Evolutionary conservation across 2,329 filamentous ascomycete species (phyloP), one percentile per base, ranked within the genome.

Genomic region (Clarireedia paspali): DNA sequence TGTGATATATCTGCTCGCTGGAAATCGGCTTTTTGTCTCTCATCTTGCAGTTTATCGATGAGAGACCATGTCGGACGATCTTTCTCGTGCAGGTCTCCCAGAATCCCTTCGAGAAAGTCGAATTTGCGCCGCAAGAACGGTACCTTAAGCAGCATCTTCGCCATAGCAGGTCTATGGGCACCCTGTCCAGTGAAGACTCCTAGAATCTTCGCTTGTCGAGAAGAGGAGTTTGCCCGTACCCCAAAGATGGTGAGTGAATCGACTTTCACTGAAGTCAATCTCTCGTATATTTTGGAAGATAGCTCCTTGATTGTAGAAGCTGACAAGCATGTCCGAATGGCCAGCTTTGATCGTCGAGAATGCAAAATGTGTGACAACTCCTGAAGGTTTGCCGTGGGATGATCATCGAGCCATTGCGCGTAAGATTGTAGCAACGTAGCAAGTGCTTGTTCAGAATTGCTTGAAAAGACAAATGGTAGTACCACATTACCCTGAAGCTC

Each of bases 41-140:
- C 45, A 1, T 72, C 70, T 26, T 69, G 49, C 5, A 75, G 66
- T 59, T 74, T 70, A 38, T 70, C 66, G 2, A 70, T 27, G 1
- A 59, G 17, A 23, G 48, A 55, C 58, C 58, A 61, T 5, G 39
- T 26, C 5, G 58, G 58, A 20, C 56, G 26, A 30, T 56, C 42
- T 7, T 14, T 23, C 5, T 6, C n/a, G 6, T 56, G 58, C 12
- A 60, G 48, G 6, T 12, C 30, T 38, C 45, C 50, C 3, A 60
- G 53, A 6, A 23, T 5, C 2, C 10, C 10, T 15, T 60, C 47
- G 7, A 60, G 53, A 3, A 20, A 20, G 20, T 20, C 20, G 20
- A 20, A 20, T 20, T 20, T 20, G 20, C 44, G 15, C 23, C 40
- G 30, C 23, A 60, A 36, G 26, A 27, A 26, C 49, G 34, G 70